A percentile compares a stretch with the other conserved stretches of the same genome.
These are phyloP conservation scores for Fusarium phyllophilum DNA, from an alignment of 2,329 filamentous ascomycete genomes.

Conservation along the genomic window DNA sequence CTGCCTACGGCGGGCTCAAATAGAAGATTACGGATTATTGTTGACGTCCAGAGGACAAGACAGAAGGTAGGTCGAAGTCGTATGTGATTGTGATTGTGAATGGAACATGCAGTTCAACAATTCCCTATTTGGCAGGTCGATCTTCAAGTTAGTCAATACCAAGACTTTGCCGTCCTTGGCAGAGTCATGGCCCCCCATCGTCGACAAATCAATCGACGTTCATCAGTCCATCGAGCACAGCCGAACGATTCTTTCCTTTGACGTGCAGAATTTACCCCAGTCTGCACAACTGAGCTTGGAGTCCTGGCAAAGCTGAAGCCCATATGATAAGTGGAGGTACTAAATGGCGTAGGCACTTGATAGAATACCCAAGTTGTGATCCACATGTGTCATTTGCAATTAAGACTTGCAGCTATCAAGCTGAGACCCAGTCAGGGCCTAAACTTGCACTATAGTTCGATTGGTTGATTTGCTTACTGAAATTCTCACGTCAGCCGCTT, in stretches of 20 bases:
- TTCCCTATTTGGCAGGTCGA: neutral
- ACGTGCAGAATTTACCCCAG: neutral
- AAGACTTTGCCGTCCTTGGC: neutral
- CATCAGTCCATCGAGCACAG: neutral
- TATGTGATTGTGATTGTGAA: neutral
- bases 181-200: neutral
- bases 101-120: neutral
- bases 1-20: fast-evolving
- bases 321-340: no score
- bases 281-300: neutral
- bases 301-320: neutral
- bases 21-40: fast-evolving
- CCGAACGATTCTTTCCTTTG: neutral
- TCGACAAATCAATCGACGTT: fast-evolving
- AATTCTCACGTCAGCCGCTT: no score
- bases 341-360: no score
- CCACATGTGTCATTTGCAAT: no score
- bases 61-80: fast-evolving
- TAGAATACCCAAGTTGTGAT: no score
- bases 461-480: no score
- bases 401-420: no score
- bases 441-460: no score
- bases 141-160: neutral
- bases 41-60: fast-evolving
- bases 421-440: no score